Conservation (phyloP, 2,329 filamentous ascomycete genomes). For the Herpotrichia juniperi region DNA sequence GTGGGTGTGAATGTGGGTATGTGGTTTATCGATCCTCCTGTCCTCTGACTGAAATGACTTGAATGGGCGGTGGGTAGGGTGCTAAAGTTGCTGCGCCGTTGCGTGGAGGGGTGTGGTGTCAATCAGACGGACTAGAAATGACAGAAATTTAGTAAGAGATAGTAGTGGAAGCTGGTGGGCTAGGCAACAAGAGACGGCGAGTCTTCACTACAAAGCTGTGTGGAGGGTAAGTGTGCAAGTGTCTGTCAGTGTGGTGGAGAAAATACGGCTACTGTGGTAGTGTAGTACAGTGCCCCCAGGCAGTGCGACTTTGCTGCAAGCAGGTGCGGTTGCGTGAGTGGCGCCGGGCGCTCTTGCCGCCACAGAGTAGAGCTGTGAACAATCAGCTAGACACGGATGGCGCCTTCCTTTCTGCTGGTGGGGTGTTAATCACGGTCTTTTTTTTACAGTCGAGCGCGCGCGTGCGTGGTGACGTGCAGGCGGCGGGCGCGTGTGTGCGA, state of each 20-base stretch:
- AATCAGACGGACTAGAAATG: neutral
- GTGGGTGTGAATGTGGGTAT: too few relatives aligned
- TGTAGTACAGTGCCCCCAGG: slow-evolving; percentile 7
- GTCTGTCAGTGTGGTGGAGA: slow-evolving; percentile 2
- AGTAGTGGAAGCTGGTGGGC: neutral
- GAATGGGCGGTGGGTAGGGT: neutral
- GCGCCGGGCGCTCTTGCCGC: neutral
- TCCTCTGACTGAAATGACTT: too few relatives aligned
- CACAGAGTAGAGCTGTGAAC: too few relatives aligned
- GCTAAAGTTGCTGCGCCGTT: neutral
- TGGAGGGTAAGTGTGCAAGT: slow-evolving; percentile 10
- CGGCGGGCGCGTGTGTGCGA: neutral
- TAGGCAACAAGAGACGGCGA: neutral
- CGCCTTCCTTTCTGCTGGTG: too few relatives aligned
- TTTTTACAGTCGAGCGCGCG: neutral
- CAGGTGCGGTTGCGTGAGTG: slow-evolving; percentile 15
- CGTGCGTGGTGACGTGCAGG: neutral
- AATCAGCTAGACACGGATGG: too few relatives aligned
- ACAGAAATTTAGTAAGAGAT: neutral
- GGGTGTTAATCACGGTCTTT: too few relatives aligned
- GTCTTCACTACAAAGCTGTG: neutral
- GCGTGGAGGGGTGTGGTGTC: neutral
- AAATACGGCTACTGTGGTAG: slow-evolving; percentile 7
- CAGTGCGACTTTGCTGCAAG: slow-evolving; percentile 20
- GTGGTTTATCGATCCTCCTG: too few relatives aligned